Evolutionary conservation across 148 eudicot genomes (phyloP), one percentile per base, ranked within the genome.

Genomic region (Limonium bicolor): DNA sequence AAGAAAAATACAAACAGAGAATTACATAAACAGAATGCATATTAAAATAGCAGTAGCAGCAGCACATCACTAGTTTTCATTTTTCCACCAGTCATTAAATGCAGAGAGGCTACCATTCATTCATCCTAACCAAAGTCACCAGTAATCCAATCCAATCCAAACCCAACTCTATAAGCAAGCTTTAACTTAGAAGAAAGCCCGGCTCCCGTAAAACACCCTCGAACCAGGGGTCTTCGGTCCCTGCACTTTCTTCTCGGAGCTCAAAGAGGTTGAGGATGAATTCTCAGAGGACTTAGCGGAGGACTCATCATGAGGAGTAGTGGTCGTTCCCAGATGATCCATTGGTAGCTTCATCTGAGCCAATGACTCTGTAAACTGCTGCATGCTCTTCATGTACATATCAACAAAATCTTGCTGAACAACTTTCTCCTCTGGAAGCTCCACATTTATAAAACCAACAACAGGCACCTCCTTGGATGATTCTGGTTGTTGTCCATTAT

Each of bases 371-470:
- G 93, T 80, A 42, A 90, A 84, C 53, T 90, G 93, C 50, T 90
- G 95, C 99, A 90, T 90, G 68, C 99, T 90, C 53, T 84, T 90
- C 99, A 90, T 78, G 71, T 90, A 90, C 93, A 90, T 77, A 45
- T 90, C 86, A 48, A 90, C 95, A 46, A 77, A 63, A n/a, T 90
- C 99, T 50, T 90, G 99, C 55, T 90, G 99, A 48, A 80, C 84
- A 67, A 90, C 63, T 42, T 72, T 74, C 60, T 71, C 72, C 63
- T 83, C 92, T 1, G 31, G 30, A 2, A 76, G 85, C 57, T 82
- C 80, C 6, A 76, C 42, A 41, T 57, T 79, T 12, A 88, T 67
- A n/a, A n/a, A n/a, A 3, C 64, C 37, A 2, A 77, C 58, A 22
- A 77, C 36, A 15, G 94, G 92, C 23, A 59, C 27, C 38, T 68